phyloP scores from a whole-genome alignment of 768 basidiomycete genomes.

The Tricholomella constricta region DNA sequence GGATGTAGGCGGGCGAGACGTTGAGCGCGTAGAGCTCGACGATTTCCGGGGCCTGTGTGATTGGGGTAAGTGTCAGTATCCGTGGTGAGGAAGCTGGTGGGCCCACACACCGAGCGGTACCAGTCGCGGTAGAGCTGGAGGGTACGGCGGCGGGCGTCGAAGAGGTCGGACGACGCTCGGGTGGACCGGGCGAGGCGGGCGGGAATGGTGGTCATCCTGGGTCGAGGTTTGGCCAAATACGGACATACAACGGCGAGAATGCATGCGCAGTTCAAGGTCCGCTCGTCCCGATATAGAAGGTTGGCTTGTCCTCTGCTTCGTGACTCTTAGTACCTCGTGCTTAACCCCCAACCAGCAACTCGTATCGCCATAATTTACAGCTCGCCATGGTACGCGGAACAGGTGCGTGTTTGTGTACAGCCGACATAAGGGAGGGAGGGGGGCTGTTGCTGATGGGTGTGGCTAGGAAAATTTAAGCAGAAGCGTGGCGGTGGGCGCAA shows the following conservation, averaged over 20 bases:
- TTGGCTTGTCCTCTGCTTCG: too few species aligned
- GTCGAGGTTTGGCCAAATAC: slow-evolving; percentile 12
- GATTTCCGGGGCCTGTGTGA: slow-evolving; percentile 85
- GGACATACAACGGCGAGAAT: slow-evolving; percentile 10
- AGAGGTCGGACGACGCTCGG: slow-evolving; percentile 51
- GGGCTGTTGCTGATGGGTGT: background rate
- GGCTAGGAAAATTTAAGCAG: slow-evolving; percentile 76
- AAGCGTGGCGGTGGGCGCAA: slow-evolving; percentile 87
- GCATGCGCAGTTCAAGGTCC: slow-evolving; percentile 20
- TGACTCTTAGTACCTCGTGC: too few species aligned
- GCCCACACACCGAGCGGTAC: slow-evolving; percentile 80
- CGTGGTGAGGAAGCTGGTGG: slow-evolving; percentile 2
- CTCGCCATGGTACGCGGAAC: slow-evolving; percentile 51
- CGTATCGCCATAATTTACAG: slow-evolving; percentile 8
- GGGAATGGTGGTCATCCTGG: slow-evolving; percentile 77
- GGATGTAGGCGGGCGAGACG: slow-evolving; percentile 73
- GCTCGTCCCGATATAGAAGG: slow-evolving; percentile 18
- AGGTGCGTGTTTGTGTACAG: slow-evolving; percentile 31
- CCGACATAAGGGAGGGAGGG: background rate
- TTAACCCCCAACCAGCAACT: too few species aligned
- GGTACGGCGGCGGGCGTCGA: slow-evolving; percentile 68
- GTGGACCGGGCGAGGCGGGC: slow-evolving; percentile 79
- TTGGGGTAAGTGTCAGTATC: slow-evolving; percentile 10
- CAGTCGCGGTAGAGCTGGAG: slow-evolving; percentile 88
- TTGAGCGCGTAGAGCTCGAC: slow-evolving; percentile 79